phyloP scores from a whole-genome alignment of 257 asterid genomes.

The Capsicum pubescens region DNA sequence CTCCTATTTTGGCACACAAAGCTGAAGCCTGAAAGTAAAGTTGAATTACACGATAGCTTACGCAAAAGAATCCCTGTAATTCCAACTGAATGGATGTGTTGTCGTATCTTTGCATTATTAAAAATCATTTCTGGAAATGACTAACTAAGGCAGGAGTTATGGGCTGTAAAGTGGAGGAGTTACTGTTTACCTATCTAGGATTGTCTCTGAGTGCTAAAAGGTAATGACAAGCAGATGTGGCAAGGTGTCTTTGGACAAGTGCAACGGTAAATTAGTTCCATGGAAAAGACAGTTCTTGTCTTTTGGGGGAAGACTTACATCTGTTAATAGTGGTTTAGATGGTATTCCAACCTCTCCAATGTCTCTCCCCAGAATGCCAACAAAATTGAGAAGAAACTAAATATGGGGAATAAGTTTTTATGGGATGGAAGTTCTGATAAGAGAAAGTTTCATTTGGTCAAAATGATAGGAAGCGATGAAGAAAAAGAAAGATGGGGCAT shows the following conservation, averaged over 20 bases:
- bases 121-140: slow-evolving; percentile 11
- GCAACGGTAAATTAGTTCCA: slow-evolving; percentile 20
- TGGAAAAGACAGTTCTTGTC: neutral
- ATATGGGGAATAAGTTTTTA: neutral
- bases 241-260: neutral
- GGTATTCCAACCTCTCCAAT: slow-evolving; percentile 2
- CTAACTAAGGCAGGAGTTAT: neutral
- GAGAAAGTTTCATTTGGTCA: neutral
- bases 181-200: neutral
- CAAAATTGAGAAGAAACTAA: neutral
- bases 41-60: slow-evolving; percentile 13
- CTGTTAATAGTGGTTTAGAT: neutral
- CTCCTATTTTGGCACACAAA: neutral
- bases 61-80: no score
- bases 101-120: slow-evolving; percentile 3
- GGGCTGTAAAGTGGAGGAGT: neutral
- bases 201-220: neutral
- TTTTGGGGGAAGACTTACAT: neutral
- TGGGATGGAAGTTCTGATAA: neutral
- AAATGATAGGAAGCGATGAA: neutral
- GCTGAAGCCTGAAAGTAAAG: neutral
- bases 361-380: neutral
- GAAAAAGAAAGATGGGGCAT: neutral
- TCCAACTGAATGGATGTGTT: neutral
- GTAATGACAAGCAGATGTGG: neutral